Conservation (phyloP, 2,329 filamentous ascomycete species). For the Zymoseptoria tritici region DNA sequence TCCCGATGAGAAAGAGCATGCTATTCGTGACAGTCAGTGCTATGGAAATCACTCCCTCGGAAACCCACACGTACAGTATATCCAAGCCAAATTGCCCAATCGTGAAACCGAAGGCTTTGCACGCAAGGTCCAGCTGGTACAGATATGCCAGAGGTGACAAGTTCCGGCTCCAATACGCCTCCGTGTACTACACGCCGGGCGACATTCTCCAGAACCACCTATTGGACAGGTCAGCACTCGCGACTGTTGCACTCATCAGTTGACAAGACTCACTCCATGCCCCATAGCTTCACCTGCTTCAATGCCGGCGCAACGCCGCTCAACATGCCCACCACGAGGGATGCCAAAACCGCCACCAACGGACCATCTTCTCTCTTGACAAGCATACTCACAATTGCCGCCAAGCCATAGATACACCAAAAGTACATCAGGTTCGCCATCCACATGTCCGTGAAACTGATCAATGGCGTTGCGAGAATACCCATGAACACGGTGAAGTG, state of each 20-base stretch:
- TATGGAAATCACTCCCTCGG: background rate
- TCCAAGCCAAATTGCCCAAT: conserved; percentile 42
- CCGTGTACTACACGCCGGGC: conserved; percentile 50
- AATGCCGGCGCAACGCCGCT: conserved; percentile 48
- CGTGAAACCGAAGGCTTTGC: conserved; percentile 38
- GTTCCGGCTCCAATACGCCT: conserved; percentile 50
- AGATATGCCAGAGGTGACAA: conserved; percentile 44
- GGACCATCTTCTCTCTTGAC: conserved; percentile 51
- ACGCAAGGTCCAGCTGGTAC: conserved; percentile 45
- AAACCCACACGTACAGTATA: conserved; percentile 3
- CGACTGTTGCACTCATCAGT: background rate
- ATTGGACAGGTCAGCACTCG: background rate
- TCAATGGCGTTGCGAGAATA: conserved; percentile 44
- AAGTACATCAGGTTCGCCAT: conserved; percentile 49
- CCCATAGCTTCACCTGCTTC: conserved; percentile 43
- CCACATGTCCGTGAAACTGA: conserved; percentile 45
- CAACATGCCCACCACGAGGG: conserved; percentile 48
- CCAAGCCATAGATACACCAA: conserved; percentile 52
- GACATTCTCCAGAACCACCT: conserved; percentile 47
- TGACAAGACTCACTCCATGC: conserved; percentile 35
- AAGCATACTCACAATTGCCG: conserved; percentile 47
- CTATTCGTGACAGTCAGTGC: conserved; percentile 6
- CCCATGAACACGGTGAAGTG: conserved; percentile 50
- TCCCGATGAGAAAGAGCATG: conserved; percentile 23
- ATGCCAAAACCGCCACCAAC: conserved; percentile 48